Evolutionary conservation across 2,329 filamentous ascomycete genomes (phyloP).

Genomic region (Xylaria sp.): DNA sequence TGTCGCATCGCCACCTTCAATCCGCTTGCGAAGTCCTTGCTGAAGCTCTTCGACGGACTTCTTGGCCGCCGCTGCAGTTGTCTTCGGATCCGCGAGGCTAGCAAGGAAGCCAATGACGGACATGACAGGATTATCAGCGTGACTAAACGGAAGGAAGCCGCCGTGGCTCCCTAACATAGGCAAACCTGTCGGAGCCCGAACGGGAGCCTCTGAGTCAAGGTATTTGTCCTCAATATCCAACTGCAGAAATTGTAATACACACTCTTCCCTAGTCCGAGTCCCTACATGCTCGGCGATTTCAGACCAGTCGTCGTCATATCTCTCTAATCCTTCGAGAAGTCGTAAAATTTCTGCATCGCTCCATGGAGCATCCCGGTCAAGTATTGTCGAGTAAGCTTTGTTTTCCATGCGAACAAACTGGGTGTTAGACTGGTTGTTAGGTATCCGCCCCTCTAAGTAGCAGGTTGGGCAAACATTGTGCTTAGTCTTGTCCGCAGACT

Average conservation of each 20-base stretch:
- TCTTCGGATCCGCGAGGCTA: conserved; percentile 87
- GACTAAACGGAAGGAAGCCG: conserved; percentile 87
- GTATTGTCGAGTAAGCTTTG: conserved; percentile 79
- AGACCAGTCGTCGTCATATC: conserved; percentile 96
- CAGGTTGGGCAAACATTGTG: conserved; percentile 94
- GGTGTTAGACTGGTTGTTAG: conserved; percentile 78
- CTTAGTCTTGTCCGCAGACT: conserved; percentile 70
- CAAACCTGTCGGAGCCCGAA: conserved; percentile 67
- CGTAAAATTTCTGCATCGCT: conserved; percentile 89
- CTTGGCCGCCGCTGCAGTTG: conserved; percentile 89
- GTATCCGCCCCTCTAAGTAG: conserved; percentile 85
- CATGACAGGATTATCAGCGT: conserved; percentile 95
- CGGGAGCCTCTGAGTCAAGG: conserved; percentile 76
- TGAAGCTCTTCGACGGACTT: conserved; percentile 89
- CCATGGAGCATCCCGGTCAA: conserved; percentile 90
- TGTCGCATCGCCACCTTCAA: conserved; percentile 68
- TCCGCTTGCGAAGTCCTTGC: conserved; percentile 78
- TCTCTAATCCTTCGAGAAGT: conserved; percentile 89
- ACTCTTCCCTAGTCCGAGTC: conserved; percentile 92
- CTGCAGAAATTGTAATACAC: conserved; percentile 94
- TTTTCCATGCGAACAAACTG: conserved; percentile 94
- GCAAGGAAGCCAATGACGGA: conserved; percentile 95
- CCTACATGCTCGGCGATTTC: conserved; percentile 92
- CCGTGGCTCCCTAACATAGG: conserved; percentile 76
- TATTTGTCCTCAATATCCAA: conserved; percentile 98